Percentiles rank a stretch among this genome's conserved stretches.
Conservation (phyloP, 768 basidiomycete genomes). For the Boletales sp. region DNA sequence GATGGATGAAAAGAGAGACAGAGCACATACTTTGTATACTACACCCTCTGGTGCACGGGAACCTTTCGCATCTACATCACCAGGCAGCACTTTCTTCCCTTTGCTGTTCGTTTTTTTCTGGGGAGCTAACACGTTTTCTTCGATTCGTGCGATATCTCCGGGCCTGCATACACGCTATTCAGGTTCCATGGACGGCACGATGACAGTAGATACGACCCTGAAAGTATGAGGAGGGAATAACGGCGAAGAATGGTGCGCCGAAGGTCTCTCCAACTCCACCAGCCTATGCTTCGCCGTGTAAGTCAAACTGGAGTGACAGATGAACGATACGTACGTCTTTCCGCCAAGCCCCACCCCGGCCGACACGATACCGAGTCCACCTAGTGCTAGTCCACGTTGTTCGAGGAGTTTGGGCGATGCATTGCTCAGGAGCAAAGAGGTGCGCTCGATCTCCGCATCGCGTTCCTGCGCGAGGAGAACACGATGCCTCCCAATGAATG, state of each 20-base stretch:
- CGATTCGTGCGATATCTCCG: conserved; percentile 86
- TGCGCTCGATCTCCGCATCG: conserved; percentile 80
- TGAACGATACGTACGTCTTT: conserved; percentile 61
- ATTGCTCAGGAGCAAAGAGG: conserved; percentile 73
- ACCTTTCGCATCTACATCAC: conserved; percentile 36
- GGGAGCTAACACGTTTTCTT: conserved; percentile 55
- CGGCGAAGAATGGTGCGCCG: conserved; percentile 69
- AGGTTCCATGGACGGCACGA: conserved; percentile 1
- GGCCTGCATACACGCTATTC: conserved; percentile 44
- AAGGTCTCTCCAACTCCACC: conserved; percentile 80
- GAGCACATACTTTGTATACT: conserved; percentile 65
- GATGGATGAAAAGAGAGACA: background rate
- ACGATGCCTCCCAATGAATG: conserved; percentile 68
- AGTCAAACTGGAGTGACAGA: background rate
- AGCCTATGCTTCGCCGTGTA: conserved; percentile 53
- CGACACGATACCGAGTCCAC: conserved; percentile 63
- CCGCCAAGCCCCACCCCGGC: conserved; percentile 89
- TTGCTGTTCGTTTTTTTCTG: conserved; percentile 43
- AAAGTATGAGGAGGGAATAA: conserved; percentile 85
- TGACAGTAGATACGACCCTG: conserved; percentile 41
- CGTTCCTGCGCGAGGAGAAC: conserved; percentile 68
- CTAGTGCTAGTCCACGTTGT: conserved; percentile 78
- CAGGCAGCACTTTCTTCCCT: conserved; percentile 38
- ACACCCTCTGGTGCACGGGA: conserved; percentile 63
- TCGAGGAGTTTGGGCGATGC: conserved; percentile 85